Evolutionary conservation across 106 monocot genomes (phyloP), one percentile per base, ranked within the genome.

Genomic region (Acanthochlamys bracteata): DNA sequence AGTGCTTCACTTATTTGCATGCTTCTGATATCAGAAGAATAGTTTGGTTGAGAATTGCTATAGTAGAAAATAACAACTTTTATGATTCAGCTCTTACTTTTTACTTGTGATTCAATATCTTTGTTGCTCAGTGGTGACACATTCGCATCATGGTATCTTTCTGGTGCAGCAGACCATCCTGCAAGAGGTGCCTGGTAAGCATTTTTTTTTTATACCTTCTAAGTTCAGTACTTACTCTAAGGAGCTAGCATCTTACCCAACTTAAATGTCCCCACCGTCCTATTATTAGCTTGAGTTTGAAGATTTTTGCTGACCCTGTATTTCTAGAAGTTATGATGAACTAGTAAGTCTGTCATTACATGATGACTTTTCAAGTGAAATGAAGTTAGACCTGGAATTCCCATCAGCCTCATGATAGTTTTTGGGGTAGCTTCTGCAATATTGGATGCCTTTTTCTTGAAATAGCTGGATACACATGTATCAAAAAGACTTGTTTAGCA

Each of bases 311-410:
- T 73, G 9, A 91, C 86, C 56, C 90, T 80, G 83, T 86, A 86
- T 41, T 91, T 86, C 86, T 91, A 63, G n/a, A 66, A 60, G 24
- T 17, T 16, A 39, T 62, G n/a, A 56, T 60, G 6, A 41, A 13
- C 20, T 51, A 33, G 6, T 33, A 3, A 33, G 39, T 23, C 33
- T 17, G 54, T 53, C 16, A 26, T 54, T 71, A 87, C 92, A 78
- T 93, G 92, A 72, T 93, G 92, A 41, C 88, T 93, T 75, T 93
- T 93, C 24, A 93, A 77, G 69, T 93, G 92, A 70, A 88, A 93
- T 57, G 88, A 69, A 25, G 92, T 88, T 23, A 93, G 79, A 39
- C 92, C 92, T 70, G 92, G 92, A 74, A 84, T 82, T n/a, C 88
- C 82, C 92, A 93, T 93, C 33, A 88, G 79, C 75, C 79, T 88